Evolutionary conservation across 345 rosid genomes (phyloP), one percentile per base, ranked within the genome.

Genomic region (Cochlearia excelsa): DNA sequence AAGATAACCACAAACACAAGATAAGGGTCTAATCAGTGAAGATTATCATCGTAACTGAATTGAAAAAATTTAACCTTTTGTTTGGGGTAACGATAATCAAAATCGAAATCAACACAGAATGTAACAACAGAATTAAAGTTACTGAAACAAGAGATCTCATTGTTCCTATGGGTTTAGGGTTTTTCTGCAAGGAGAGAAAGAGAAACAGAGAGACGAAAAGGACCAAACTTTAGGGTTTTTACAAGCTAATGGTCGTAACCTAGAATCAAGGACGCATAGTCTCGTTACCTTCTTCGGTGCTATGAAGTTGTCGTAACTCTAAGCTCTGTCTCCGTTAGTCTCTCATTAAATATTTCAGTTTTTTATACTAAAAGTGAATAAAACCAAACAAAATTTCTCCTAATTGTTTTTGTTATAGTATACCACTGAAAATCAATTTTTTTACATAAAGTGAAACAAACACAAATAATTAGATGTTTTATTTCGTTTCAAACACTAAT

Each of bases 131-230:
- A 48, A 3, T 55, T 38, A 48, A 51, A 44, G 59, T 44, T 29
- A 23, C 54, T 47, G 46, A 56, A 45, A 48, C 57, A 57, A 6
- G 27, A 57, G 50, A 57, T 16, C 57, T 38, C 57, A 48, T 8
- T 27, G 3, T 41, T 34, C 2, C 3, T 7, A 65, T 33, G 70
- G 75, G 66, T 59, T 71, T 71, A 71, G 66, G 66, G 70, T 27
- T 71, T 70, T 65, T 16, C 23, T 65, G 62, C 26, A 41, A 8
- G 55, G 47, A 41, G 7, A 46, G 6, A 51, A 27, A 46, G 60
- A 54, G 63, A 11, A 7, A 53, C 0, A 8, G 34, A 28, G 46
- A 29, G 10, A 38, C 1, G 41, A 38, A 38, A 35, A 35, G 4
- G 26, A 10, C 8, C 5, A 0, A 55, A 40, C 27, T 55, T 39